Evolutionary conservation across 2,329 filamentous ascomycete genomes (phyloP).

Genomic region (Colletotrichum sp.): DNA sequence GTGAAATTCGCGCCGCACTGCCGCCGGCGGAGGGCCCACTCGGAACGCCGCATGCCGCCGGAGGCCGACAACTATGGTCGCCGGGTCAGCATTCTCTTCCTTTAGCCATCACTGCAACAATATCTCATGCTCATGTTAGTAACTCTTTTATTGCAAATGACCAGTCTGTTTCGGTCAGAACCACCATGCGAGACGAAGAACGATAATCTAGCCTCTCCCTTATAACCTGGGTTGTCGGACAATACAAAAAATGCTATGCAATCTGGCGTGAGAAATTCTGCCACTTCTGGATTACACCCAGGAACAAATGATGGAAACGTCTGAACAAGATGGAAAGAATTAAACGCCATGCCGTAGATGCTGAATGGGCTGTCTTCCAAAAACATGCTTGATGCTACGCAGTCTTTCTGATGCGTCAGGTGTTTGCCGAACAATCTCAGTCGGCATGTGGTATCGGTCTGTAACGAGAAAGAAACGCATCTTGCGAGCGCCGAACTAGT

Average conservation of each 20-base stretch:
- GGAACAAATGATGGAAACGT: not conserved
- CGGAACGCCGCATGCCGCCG: not conserved
- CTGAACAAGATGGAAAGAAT: not conserved
- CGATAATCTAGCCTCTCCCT: not conserved
- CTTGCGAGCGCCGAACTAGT: not conserved
- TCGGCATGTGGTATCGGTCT: not conserved
- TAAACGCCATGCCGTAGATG: not conserved
- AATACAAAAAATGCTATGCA: not conserved
- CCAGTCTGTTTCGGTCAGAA: not conserved
- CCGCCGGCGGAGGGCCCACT: not conserved
- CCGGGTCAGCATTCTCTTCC: not conserved
- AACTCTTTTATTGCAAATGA: not conserved
- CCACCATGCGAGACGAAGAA: not conserved
- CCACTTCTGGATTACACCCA: not conserved
- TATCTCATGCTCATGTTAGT: not conserved
- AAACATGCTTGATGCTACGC: not conserved
- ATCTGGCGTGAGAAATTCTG: not conserved
- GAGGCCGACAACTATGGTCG: not conserved
- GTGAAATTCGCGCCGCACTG: not conserved
- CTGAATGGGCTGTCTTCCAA: not conserved
- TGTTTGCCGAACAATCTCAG: not conserved
- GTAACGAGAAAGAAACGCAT: not conserved
- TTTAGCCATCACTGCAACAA: not conserved
- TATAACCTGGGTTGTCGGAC: not conserved
- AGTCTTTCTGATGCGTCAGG: not conserved